A percentile compares a stretch with the other conserved stretches of the same genome.
Conservation (phyloP, 306 rosid species). For the Psophocarpus tetragonolobus region DNA sequence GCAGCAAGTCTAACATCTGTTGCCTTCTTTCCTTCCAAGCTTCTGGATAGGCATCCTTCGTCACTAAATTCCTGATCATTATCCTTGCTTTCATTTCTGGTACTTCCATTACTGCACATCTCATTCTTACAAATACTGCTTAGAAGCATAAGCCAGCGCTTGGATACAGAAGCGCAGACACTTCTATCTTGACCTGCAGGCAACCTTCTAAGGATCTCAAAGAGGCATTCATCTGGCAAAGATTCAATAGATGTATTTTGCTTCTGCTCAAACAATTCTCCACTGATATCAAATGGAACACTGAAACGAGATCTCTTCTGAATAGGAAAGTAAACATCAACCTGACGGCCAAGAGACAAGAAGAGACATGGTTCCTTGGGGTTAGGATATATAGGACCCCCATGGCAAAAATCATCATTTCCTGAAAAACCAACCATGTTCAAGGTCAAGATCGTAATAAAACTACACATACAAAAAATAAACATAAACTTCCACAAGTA, state of each 20-base stretch:
- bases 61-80: slow-evolving; percentile 57
- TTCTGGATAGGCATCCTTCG: slow-evolving; percentile 78
- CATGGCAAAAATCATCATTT: slow-evolving; percentile 69
- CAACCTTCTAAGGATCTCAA: slow-evolving; percentile 91
- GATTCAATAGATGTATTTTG: slow-evolving; percentile 63
- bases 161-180: slow-evolving; percentile 76
- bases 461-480: not conserved
- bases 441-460: slow-evolving; percentile 11
- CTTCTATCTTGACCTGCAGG: slow-evolving; percentile 78
- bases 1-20: slow-evolving; percentile 97
- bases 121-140: slow-evolving; percentile 67
- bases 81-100: slow-evolving; percentile 35
- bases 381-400: slow-evolving; percentile 74
- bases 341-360: slow-evolving; percentile 71
- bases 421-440: slow-evolving; percentile 54
- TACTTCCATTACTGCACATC: slow-evolving; percentile 37
- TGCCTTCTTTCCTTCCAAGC: slow-evolving; percentile 86
- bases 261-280: slow-evolving; percentile 58
- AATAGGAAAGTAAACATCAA: slow-evolving; percentile 63
- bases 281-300: slow-evolving; percentile 56
- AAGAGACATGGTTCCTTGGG: slow-evolving; percentile 78
- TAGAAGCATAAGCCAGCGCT: slow-evolving; percentile 86
- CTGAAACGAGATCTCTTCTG: slow-evolving; percentile 74
- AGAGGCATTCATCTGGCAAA: slow-evolving; percentile 91
- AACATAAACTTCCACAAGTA: not conserved